Evolutionary conservation across 495 filamentous ascomycete genomes (phyloP).

Genomic region (Massariosphaeria phaeospora): DNA sequence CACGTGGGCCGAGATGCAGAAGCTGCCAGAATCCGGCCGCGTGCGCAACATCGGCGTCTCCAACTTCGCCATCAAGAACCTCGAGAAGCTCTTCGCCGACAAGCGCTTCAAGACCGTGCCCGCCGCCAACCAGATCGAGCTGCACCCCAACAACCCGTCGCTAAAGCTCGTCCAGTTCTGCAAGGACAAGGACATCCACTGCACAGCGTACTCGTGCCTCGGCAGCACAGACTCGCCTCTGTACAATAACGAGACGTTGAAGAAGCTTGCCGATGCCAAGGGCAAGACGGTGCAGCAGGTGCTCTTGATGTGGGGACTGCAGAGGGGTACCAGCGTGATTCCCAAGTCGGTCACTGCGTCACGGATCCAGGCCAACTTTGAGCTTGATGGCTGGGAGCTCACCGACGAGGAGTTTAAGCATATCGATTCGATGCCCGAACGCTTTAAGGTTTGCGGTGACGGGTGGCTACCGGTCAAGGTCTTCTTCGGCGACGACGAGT

Average conservation of each 20-base stretch:
- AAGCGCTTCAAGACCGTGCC: conserved; percentile 60
- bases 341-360: conserved; percentile 42
- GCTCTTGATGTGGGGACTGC: conserved; percentile 43
- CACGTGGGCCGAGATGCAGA: conserved; percentile 79
- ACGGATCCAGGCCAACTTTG: conserved; percentile 40
- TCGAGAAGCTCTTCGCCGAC: conserved; percentile 53
- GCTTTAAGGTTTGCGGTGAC: conserved; percentile 45
- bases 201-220: conserved; percentile 43
- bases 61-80: conserved; percentile 59
- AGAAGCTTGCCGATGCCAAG: conserved; percentile 39
- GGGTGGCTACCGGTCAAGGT: conserved; percentile 57
- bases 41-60: conserved; percentile 67
- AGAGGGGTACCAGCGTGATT: conserved; percentile 42
- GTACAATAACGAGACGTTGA: conserved; percentile 37
- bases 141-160: conserved; percentile 35
- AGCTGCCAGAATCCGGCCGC: conserved; percentile 71
- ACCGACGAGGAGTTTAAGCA: conserved; percentile 40
- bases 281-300: conserved; percentile 38
- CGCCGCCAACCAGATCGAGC: conserved; percentile 84
- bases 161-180: conserved; percentile 72
- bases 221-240: conserved; percentile 43
- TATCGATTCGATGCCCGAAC: conserved; percentile 36
- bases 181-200: conserved; percentile 43
- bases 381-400: conserved; percentile 42
- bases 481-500: conserved; percentile 85